phyloP scores from a whole-genome alignment of 2,329 filamentous ascomycete genomes.

The Ophiostoma himal-ulmi region DNA sequence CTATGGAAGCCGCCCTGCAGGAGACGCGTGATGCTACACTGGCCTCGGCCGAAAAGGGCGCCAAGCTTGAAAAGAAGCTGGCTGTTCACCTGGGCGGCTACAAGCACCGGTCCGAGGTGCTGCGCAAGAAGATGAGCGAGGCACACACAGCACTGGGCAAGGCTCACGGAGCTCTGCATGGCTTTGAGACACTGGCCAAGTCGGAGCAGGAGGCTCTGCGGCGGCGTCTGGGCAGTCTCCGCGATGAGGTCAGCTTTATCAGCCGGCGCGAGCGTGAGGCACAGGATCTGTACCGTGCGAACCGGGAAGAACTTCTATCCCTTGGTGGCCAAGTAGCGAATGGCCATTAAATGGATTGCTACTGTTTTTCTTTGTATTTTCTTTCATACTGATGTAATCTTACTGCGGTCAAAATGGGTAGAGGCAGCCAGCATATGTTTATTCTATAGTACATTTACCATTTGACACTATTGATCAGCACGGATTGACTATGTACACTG shows the following conservation, averaged over 20 bases:
- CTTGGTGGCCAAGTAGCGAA: conserved; percentile 36
- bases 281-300: conserved; percentile 73
- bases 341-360: conserved; percentile 2
- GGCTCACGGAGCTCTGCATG: conserved; percentile 64
- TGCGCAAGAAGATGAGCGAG: conserved; percentile 72
- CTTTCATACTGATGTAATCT: not conserved
- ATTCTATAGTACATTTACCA: not conserved
- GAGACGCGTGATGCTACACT: conserved; percentile 68
- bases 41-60: conserved; percentile 68
- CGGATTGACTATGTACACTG: not conserved
- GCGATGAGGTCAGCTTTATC: conserved; percentile 78
- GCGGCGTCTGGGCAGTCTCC: conserved; percentile 64
- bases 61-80: conserved; percentile 93
- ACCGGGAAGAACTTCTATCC: conserved; percentile 69
- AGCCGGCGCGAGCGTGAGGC: conserved; percentile 80
- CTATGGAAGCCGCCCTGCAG: conserved; percentile 37
- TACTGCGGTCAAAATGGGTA: conserved; percentile 7
- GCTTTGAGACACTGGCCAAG: conserved; percentile 68
- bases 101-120: conserved; percentile 72
- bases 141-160: conserved; percentile 69
- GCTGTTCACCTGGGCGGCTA: conserved; percentile 82
- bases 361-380: not conserved
- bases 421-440: not conserved
- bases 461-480: not conserved
- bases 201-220: conserved; percentile 73